Percentiles rank a stretch among this genome's conserved stretches.
Evolutionary conservation across 176 grass and related monocot genomes (phyloP).

Genomic region (Stipa capillata): DNA sequence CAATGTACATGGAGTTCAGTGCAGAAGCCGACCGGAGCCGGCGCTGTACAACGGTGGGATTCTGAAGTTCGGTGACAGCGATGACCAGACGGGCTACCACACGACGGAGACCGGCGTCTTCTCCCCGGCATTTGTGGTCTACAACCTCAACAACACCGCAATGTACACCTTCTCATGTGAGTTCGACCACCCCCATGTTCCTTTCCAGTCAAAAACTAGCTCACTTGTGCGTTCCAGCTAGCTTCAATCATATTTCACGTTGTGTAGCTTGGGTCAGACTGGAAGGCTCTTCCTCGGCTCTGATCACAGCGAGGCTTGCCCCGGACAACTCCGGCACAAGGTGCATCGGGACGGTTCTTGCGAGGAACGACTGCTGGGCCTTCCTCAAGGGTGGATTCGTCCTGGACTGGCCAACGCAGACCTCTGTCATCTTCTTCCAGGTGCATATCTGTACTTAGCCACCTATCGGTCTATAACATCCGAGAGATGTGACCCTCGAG

Average conservation of each 20-base stretch:
- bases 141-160: conserved; percentile 65
- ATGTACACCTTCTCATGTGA: conserved; percentile 94
- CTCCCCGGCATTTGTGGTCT: conserved; percentile 70
- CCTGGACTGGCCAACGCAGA: conserved; percentile 57
- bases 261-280: conserved; percentile 73
- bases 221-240: not conserved
- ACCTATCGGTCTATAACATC: not conserved
- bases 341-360: conserved; percentile 71
- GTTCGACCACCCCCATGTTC: not conserved
- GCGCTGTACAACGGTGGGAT: conserved; percentile 91
- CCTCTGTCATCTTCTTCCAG: conserved; percentile 67
- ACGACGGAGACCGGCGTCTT: conserved; percentile 75
- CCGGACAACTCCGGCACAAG: conserved; percentile 50
- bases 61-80: conserved; percentile 47
- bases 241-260: not conserved
- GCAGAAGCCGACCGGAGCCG: conserved; percentile 69
- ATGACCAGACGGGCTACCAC: conserved; percentile 45
- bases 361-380: conserved; percentile 77
- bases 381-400: conserved; percentile 79
- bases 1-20: conserved; percentile 35
- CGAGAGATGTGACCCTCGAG: not conserved
- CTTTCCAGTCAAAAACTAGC: not conserved
- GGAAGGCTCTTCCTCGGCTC: conserved; percentile 43
- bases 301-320: conserved; percentile 67
- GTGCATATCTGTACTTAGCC: not conserved